phyloP scores from a whole-genome alignment of 768 basidiomycete genomes.

The Lactifluus subvellereus region DNA sequence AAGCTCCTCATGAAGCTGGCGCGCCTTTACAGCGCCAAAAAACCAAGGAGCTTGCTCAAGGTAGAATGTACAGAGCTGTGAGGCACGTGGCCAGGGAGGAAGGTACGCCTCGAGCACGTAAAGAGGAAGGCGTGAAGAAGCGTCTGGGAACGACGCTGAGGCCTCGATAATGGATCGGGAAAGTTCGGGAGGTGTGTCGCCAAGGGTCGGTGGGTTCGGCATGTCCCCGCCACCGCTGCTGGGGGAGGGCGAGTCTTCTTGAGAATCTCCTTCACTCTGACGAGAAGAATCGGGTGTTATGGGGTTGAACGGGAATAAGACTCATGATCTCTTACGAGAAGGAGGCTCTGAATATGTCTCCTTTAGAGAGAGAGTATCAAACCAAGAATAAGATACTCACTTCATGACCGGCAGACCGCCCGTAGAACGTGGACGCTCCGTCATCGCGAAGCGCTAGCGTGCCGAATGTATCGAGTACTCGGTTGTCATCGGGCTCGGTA shows the following conservation, averaged over 20 bases:
- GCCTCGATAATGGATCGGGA: conserved; percentile 6
- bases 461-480: conserved; percentile 64
- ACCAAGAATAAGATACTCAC: conserved; percentile 35
- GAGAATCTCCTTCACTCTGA: conserved; percentile 12
- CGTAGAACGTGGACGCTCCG: conserved; percentile 66
- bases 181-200: not conserved
- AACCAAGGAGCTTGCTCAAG: conserved; percentile 79
- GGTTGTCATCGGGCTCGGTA: conserved; percentile 32
- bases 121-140: conserved; percentile 3
- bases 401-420: conserved; percentile 67
- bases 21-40: conserved; percentile 61
- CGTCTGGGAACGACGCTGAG: conserved; percentile 13
- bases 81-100: conserved; percentile 54
- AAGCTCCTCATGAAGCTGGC: conserved; percentile 58
- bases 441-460: conserved; percentile 64
- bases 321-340: conserved; percentile 16
- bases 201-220: not conserved
- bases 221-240: not conserved
- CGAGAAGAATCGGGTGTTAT: not conserved
- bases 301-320: not conserved
- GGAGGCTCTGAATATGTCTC: conserved; percentile 3
- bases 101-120: conserved; percentile 39
- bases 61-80: conserved; percentile 58
- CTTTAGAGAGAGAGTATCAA: not conserved
- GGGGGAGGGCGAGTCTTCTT: not conserved